Evolutionary conservation across 2,329 filamentous ascomycete species (phyloP).

Genomic region (Biscogniauxia mediterranea): DNA sequence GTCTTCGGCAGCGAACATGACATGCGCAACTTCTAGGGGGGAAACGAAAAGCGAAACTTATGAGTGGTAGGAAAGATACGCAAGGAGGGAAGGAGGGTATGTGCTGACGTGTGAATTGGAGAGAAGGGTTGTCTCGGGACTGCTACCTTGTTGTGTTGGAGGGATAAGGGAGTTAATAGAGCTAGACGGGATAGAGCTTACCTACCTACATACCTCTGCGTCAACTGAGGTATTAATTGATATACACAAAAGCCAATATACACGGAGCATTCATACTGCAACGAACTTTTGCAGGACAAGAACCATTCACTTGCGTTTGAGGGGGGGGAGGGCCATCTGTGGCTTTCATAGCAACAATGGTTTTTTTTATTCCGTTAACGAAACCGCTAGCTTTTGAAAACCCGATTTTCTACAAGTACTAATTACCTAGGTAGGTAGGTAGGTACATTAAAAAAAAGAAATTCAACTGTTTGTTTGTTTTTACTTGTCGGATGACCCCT

Average conservation of each 20-base stretch:
- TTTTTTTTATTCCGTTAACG: not conserved
- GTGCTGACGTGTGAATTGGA: not conserved
- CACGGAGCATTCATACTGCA: not conserved
- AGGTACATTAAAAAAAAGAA: too few species aligned
- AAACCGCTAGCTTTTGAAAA: too few species aligned
- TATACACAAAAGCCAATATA: not conserved
- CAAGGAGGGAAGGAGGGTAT: too few species aligned
- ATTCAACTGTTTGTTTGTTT: not conserved
- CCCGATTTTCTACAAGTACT: too few species aligned
- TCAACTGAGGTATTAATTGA: not conserved
- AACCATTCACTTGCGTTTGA: not conserved
- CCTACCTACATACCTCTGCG: not conserved
- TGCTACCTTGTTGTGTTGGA: too few species aligned
- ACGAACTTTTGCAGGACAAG: not conserved
- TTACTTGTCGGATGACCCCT: constrained; percentile 9
- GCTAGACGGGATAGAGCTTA: not conserved
- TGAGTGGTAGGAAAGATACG: not conserved
- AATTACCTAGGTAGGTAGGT: too few species aligned
- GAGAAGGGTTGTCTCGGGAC: too few species aligned
- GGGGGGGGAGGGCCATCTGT: too few species aligned
- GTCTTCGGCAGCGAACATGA: not conserved
- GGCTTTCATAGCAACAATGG: too few species aligned
- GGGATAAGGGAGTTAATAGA: not conserved
- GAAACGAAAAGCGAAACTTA: not conserved
- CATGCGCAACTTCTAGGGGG: not conserved